Conservation (phyloP, 352 stramenopile species). For the Globisporangium perplexum region DNA sequence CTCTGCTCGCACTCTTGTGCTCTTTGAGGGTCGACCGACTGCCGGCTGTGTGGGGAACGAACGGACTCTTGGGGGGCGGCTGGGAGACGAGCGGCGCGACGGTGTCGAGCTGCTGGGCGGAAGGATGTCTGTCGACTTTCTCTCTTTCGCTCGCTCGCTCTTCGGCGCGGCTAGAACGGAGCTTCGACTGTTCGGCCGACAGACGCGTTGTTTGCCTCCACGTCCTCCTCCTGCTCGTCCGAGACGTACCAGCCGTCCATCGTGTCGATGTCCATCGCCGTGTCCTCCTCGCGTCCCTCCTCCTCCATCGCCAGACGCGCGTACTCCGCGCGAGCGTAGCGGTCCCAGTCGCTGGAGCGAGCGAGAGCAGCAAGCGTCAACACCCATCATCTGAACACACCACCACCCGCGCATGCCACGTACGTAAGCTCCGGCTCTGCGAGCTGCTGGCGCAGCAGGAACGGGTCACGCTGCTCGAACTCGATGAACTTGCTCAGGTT, state of each 20-base stretch:
- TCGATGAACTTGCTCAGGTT: slow-evolving; percentile 99
- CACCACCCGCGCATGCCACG: slow-evolving; percentile 12
- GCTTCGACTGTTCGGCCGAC: slow-evolving; percentile 55
- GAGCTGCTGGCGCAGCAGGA: slow-evolving; percentile 93
- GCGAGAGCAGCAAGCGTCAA: too few species aligned
- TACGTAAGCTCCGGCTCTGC: slow-evolving; percentile 84
- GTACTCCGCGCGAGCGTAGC: slow-evolving; percentile 96
- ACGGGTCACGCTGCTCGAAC: slow-evolving; percentile 98
- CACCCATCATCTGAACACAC: background rate
- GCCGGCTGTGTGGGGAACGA: too few species aligned
- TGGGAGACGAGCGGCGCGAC: too few species aligned
- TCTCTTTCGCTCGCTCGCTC: background rate
- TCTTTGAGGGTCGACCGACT: too few species aligned
- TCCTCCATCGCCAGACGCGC: slow-evolving; percentile 96
- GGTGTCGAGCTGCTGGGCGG: too few species aligned
- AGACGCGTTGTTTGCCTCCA: slow-evolving; percentile 32
- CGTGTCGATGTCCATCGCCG: slow-evolving; percentile 85
- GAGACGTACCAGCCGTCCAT: slow-evolving; percentile 89
- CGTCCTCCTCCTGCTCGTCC: slow-evolving; percentile 72
- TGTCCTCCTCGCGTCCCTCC: slow-evolving; percentile 89
- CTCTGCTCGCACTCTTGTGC: too few species aligned
- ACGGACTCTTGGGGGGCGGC: too few species aligned
- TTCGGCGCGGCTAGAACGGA: slow-evolving; percentile 35
- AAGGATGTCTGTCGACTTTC: too few species aligned
- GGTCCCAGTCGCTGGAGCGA: slow-evolving; percentile 97